Evolutionary conservation across 176 grass and related monocot genomes (phyloP).

Genomic region (Puya raimondii): DNA sequence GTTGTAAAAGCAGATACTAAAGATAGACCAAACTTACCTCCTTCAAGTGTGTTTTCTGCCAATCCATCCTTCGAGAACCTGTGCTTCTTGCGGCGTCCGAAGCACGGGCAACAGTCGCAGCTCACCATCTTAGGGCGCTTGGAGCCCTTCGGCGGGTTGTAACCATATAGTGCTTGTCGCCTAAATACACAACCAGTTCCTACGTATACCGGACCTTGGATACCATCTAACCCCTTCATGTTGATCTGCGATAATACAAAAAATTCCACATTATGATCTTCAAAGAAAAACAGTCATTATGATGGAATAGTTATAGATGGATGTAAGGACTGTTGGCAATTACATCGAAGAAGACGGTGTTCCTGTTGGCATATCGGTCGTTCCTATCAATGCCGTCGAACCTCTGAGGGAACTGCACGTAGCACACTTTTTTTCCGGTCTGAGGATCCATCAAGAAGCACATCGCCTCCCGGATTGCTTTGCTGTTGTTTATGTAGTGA

Average conservation of each 20-base stretch:
- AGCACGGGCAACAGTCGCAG: slow-evolving; percentile 96
- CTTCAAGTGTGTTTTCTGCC: slow-evolving; percentile 33
- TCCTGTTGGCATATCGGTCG: slow-evolving; percentile 92
- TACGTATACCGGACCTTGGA: slow-evolving; percentile 92
- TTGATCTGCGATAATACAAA: slow-evolving; percentile 52
- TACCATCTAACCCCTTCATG: slow-evolving; percentile 96
- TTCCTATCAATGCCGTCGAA: slow-evolving; percentile 91
- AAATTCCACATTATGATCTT: background rate
- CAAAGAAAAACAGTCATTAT: background rate
- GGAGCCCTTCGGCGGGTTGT: slow-evolving; percentile 86
- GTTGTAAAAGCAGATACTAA: background rate
- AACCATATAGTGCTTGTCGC: slow-evolving; percentile 88
- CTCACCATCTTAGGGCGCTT: slow-evolving; percentile 96
- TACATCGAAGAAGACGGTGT: slow-evolving; percentile 99
- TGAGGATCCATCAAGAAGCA: slow-evolving; percentile 99
- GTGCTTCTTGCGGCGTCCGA: slow-evolving; percentile 72
- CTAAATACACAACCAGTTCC: slow-evolving; percentile 94
- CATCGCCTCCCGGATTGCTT: slow-evolving; percentile 89
- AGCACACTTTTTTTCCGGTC: slow-evolving; percentile 76
- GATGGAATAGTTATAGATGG: background rate
- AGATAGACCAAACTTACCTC: slow-evolving; percentile 31
- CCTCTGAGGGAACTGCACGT: slow-evolving; percentile 96
- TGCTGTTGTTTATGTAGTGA: slow-evolving; percentile 99
- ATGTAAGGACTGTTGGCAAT: background rate
- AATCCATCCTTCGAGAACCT: slow-evolving; percentile 57